Evolutionary conservation across 169 alveolate genomes (phyloP), one percentile per base, ranked within the genome.

Genomic region (Cryptosporidium bovis): DNA sequence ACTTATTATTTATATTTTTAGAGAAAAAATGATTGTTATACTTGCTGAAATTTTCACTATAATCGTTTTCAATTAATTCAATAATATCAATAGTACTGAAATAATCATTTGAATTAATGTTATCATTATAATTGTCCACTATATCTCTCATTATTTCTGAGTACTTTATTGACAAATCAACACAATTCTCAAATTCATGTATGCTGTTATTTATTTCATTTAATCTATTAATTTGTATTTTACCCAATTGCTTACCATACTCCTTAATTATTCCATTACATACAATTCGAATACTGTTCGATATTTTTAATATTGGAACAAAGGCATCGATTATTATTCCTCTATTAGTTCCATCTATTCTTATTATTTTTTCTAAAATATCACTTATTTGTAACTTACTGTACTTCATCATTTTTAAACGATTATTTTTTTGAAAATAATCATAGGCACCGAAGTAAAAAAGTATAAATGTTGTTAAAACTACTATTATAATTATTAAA

Each of bases 401-500:
- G 1, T 29, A 27, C 24, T 31, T 40, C 69, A 60, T 48, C 51
- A 77, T 60, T 31, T 56, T 16, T 33, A 44, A 15, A 3, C 87
- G 87, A 24, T 40, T 77, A 24, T 48, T 77, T 24, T 27, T 77
- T 24, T 77, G 87, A 60, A 77, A 77, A 66, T 40, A 36, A 27
- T 77, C 87, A 15, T 40, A 58, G n/a, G 87, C 12, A 10, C 87
- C 87, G 10, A 77, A 62, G 33, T 60, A 77, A 13, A 62, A 60
- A 5, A 77, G 18, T 36, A 77, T 29, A 18, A 77, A 27, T 8
- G 65, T 44, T 7, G 64, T 20, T 5, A 40, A 24, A 2, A 27
- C 29, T n/a, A 77, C 34, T 2, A 36, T 55, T 31, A n/a, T 10
- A 24, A 77, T 40, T 1, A 77, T 51, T 3, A 77, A 12, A 36